Conservation (phyloP, 192 early-diverging fungal genomes). For the Coemansia biformis region DNA sequence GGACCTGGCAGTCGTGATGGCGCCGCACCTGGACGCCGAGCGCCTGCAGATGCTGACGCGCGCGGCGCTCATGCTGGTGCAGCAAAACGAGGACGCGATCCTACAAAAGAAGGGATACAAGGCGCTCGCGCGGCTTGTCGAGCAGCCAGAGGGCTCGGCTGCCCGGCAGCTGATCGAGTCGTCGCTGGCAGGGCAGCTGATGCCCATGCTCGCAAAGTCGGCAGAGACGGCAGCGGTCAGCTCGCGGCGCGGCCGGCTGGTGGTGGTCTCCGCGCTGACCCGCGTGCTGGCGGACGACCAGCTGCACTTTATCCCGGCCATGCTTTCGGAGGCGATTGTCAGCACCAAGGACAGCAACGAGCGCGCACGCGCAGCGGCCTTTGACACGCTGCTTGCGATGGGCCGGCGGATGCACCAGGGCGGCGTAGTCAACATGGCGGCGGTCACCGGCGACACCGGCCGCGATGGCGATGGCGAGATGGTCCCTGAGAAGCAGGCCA, state of each 20-base stretch:
- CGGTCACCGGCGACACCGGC: constrained; percentile 18
- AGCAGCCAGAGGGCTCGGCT: constrained; percentile 26
- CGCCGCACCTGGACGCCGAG: constrained; percentile 65
- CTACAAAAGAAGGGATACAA: constrained; percentile 97
- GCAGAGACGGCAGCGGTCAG: constrained; percentile 59
- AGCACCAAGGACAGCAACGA: constrained; percentile 92
- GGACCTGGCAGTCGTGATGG: constrained; percentile 74
- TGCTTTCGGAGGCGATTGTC: constrained; percentile 87
- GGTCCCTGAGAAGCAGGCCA: constrained; percentile 45
- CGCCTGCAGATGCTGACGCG: constrained; percentile 58
- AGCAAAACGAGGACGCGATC: constrained; percentile 61
- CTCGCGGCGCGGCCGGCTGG: constrained; percentile 78
- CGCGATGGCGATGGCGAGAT: neutral
- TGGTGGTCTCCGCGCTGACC: constrained; percentile 61
- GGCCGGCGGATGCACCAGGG: constrained; percentile 82
- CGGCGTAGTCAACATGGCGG: constrained; percentile 47
- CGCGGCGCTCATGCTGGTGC: constrained; percentile 39
- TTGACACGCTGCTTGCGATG: constrained; percentile 83
- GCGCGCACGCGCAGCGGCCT: constrained; percentile 74
- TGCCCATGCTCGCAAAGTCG: constrained; percentile 74
- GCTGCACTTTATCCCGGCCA: constrained; percentile 80
- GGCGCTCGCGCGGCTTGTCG: constrained; percentile 56
- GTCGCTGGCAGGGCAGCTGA: constrained; percentile 55
- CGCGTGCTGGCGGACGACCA: constrained; percentile 58
- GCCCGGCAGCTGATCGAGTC: constrained; percentile 28